phyloP scores from a whole-genome alignment of 2,329 filamentous ascomycete species.

The Colletotrichum shisoi region DNA sequence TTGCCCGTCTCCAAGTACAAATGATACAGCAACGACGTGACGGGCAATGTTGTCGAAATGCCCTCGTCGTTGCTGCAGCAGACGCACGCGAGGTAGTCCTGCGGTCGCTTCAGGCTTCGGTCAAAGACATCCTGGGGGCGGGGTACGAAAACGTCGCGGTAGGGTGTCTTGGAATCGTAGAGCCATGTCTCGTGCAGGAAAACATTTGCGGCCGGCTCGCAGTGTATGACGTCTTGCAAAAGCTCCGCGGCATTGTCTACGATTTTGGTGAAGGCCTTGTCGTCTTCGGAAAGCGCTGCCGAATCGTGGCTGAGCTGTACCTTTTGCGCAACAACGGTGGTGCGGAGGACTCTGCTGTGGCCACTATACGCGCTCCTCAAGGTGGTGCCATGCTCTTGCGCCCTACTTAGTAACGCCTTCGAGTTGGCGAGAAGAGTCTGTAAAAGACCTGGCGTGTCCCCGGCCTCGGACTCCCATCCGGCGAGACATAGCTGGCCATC shows the following conservation, averaged over 20 bases:
- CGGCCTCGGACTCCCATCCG: slow-evolving; percentile 47
- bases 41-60: slow-evolving; percentile 69
- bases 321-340: slow-evolving; percentile 81
- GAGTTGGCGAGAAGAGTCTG: slow-evolving; percentile 56
- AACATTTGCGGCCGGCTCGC: slow-evolving; percentile 55
- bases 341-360: slow-evolving; percentile 73
- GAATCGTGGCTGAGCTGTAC: slow-evolving; percentile 81
- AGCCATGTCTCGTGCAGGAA: slow-evolving; percentile 77
- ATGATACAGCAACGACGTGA: slow-evolving; percentile 78
- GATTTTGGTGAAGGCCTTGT: slow-evolving; percentile 73
- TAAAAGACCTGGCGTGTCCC: slow-evolving; percentile 49
- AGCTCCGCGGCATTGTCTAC: slow-evolving; percentile 64
- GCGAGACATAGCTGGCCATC: slow-evolving; percentile 51
- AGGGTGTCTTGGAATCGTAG: slow-evolving; percentile 75
- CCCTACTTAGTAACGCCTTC: slow-evolving; percentile 55
- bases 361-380: slow-evolving; percentile 80
- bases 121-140: slow-evolving; percentile 75
- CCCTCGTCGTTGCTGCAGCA: slow-evolving; percentile 67
- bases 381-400: slow-evolving; percentile 55
- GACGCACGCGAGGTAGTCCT: slow-evolving; percentile 78
- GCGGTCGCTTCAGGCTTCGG: slow-evolving; percentile 73
- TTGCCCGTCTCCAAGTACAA: slow-evolving; percentile 79
- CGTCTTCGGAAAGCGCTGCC: slow-evolving; percentile 72
- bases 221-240: slow-evolving; percentile 52
- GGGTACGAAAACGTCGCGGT: slow-evolving; percentile 77